Base-by-base conservation (phyloP, 495 filamentous ascomycete genomes). In the Corynascus novoguineensis region DNA sequence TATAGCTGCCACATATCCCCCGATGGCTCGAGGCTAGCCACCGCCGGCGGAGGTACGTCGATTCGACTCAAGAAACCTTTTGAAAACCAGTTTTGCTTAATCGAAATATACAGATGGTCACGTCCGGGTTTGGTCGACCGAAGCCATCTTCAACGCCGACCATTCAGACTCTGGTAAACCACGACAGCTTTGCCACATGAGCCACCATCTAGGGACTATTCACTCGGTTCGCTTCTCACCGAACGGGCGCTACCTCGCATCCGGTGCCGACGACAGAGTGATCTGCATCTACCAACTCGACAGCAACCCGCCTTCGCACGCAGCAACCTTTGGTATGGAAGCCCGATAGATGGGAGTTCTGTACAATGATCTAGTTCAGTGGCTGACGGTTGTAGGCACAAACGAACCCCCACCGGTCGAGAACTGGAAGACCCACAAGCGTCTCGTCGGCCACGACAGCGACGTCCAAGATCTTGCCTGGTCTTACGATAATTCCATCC, bases 401-500 rank as follows among this genome's bases (percentile, higher is more conserved):
- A 95, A 95, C 65, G 95, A 97, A 64, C 82, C 89, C 28, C 90
- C 92, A 1, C 90, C 92, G 0, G 87, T 92, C 22, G 93, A 99
- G 74, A 96, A 95, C 64, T 99, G 93, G 93, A 89, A 93, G 67
- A 95, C 95, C 31, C 83, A 89, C 56, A 86, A 89, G 57, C 86
- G 93, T 60, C 76, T 99, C 48, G 92, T 95, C 46, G 95, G 95
- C 9, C 93, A 99, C 66, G 93, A 99, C 50, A 97, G 97, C 71
- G 93, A 99, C 75, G 90, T 99, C 35, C 93, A 97, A 71, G 95
- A 99, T 78, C 77, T 97, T 53, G 93, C 89, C 29, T 99, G 93
- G 93, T 95, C 93, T 32, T 86, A 87, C 64, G 93, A 99, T 75
- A 93, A 90, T 25, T 96, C 90, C 1, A 89, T 99, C 25, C 74